These are phyloP conservation scores for Talaromyces rugulosus DNA, from an alignment of 2,329 filamentous ascomycete genomes.

Conservation along the genomic window DNA sequence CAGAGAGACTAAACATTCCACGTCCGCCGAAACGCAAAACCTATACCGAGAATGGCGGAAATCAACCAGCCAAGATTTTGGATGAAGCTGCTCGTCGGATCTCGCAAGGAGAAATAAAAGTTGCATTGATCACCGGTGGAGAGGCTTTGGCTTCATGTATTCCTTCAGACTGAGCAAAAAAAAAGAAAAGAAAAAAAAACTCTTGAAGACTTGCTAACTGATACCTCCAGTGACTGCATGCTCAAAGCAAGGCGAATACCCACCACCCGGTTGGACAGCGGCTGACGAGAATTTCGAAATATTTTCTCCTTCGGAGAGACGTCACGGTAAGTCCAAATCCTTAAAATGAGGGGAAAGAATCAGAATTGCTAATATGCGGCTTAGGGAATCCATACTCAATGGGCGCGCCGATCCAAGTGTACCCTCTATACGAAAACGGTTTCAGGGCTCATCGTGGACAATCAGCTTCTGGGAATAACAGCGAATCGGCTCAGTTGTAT, in stretches of 20 bases:
- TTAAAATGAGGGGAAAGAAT: background rate
- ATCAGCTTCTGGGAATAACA: conserved; percentile 51
- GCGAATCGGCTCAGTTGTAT: conserved; percentile 59
- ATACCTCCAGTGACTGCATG: conserved; percentile 46
- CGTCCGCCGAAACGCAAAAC: conserved; percentile 40
- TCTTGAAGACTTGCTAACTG: conserved; percentile 17
- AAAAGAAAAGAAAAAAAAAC: no score
- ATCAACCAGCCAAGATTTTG: conserved; percentile 59
- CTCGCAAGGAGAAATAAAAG: conserved; percentile 48
- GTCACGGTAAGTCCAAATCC: conserved; percentile 23
- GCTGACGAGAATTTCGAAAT: conserved; percentile 47
- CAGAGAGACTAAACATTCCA: conserved; percentile 45
- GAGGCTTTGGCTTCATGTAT: conserved; percentile 58
- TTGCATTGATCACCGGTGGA: conserved; percentile 60
- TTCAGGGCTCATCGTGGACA: conserved; percentile 57
- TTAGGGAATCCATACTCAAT: conserved; percentile 53
- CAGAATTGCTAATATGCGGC: background rate
- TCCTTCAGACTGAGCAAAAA: conserved; percentile 4
- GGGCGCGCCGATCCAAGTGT: conserved; percentile 62
- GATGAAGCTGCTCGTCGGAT: conserved; percentile 60
- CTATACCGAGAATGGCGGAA: conserved; percentile 59
- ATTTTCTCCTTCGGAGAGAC: conserved; percentile 48
- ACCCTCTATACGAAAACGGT: conserved; percentile 63
- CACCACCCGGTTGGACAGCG: conserved; percentile 58
- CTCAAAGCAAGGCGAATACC: conserved; percentile 49